These are phyloP conservation scores for Pseudocercospora ulei DNA, from an alignment of 2,329 filamentous ascomycete species.

Conservation along the genomic window DNA sequence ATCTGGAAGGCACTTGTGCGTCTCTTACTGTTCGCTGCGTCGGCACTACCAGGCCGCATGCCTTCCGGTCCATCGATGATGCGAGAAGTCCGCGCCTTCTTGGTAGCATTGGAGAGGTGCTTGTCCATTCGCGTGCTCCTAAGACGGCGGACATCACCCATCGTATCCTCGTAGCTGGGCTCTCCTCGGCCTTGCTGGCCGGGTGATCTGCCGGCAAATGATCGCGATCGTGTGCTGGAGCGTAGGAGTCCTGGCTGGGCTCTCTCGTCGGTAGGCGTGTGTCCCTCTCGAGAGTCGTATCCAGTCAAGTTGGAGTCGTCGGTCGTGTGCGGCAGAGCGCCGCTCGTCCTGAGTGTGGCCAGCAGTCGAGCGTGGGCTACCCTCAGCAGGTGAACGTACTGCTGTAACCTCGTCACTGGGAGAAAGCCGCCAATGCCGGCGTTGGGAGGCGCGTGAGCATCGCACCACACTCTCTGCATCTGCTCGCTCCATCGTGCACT, in stretches of 20 bases:
- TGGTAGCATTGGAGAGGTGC: slow-evolving; percentile 83
- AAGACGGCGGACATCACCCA: slow-evolving; percentile 85
- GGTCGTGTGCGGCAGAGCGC: slow-evolving; percentile 62
- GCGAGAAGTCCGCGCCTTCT: slow-evolving; percentile 77
- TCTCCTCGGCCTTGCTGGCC: slow-evolving; percentile 46
- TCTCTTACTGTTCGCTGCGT: slow-evolving; percentile 39
- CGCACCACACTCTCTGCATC: slow-evolving; percentile 62
- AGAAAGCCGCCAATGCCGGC: slow-evolving; percentile 55
- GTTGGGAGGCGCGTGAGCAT: slow-evolving; percentile 41
- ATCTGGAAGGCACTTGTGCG: slow-evolving; percentile 53
- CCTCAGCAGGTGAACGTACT: slow-evolving; percentile 86
- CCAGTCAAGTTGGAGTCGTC: slow-evolving; percentile 61
- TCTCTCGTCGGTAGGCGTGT: slow-evolving; percentile 42
- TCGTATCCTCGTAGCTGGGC: slow-evolving; percentile 85
- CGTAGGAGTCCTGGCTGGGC: slow-evolving; percentile 48
- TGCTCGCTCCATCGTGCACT: slow-evolving; percentile 61
- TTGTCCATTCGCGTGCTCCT: slow-evolving; percentile 91
- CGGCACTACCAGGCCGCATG: slow-evolving; percentile 61
- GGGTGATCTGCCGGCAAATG: slow-evolving; percentile 53
- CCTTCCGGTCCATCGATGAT: slow-evolving; percentile 84
- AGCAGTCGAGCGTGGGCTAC: slow-evolving; percentile 84
- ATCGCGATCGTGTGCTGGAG: slow-evolving; percentile 63
- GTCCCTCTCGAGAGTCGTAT: slow-evolving; percentile 58
- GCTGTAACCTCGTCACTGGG: slow-evolving; percentile 73
- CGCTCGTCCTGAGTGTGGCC: slow-evolving; percentile 73